Evolutionary conservation across 1,139 yeast genomes (phyloP), one percentile per base, ranked within the genome.

Genomic region (Geotrichum reessii): DNA sequence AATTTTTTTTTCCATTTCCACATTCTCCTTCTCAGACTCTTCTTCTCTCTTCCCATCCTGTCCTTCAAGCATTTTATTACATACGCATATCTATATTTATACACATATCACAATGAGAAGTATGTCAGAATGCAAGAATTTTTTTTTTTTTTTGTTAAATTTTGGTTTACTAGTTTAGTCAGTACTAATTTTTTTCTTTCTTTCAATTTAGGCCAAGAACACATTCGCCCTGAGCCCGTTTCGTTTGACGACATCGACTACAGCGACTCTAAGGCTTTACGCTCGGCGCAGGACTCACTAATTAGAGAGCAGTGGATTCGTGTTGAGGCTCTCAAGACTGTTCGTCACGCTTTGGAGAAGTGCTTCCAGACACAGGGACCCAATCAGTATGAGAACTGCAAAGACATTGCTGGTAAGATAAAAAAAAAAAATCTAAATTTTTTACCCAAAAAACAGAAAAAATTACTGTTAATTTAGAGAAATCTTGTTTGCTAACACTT

Each of bases 161-260:
- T 2, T 11, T 33, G 40, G n/a, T 33, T 7, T 17, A 12, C 17
- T 14, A 33, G 40, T 33, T 33, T 33, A 3, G 2, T 33, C 4
- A 33, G 7, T 37, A 37, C 21, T 37, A 37, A 37, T n/a, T n/a
- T 6, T 33, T 33, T 33, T 33, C 14, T 9, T 9, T 27, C 17
- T 25, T 22, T 28, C 19, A 3, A 11, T 27, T 19, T 27, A 58
- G 60, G 56, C 53, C 37, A 57, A 52, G 77, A 77, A 72, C 87
- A 86, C 73, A 74, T 75, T 67, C 81, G 89, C 75, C 85, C 89
- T 57, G 89, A 86, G 67, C 79, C 83, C 68, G 93, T 87, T 63
- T 87, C 95, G 47, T 88, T 88, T 69, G 95, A 88, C 74, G 90
- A 85, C 66, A 86, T 88, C 63, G 88, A 86, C 75, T 88, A 88